A percentile compares a stretch with the other conserved stretches of the same genome.
Conservation (phyloP, 352 stramenopile species). For the Elongisporangium undulatum region DNA sequence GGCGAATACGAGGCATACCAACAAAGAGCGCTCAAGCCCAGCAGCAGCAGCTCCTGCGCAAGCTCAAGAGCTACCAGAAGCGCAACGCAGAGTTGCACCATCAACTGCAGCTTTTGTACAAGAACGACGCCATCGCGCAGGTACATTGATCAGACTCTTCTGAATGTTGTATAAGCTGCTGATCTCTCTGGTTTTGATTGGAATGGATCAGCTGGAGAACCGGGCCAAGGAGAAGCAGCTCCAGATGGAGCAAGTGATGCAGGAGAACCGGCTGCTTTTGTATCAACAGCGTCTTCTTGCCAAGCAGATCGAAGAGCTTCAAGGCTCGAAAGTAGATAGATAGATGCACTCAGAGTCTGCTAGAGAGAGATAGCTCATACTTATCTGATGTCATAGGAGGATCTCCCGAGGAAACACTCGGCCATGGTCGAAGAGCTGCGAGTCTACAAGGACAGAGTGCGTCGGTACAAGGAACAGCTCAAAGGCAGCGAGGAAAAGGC, state of each 20-base stretch:
- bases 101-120: slow-evolving; percentile 46
- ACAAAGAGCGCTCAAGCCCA: not conserved
- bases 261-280: slow-evolving; percentile 54
- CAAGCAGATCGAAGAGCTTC: slow-evolving; percentile 60
- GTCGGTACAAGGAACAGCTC: slow-evolving; percentile 49
- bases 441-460: slow-evolving; percentile 52
- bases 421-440: slow-evolving; percentile 61
- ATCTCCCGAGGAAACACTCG: slow-evolving; percentile 38
- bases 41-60: slow-evolving; percentile 19
- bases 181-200: not conserved
- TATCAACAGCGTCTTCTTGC: slow-evolving; percentile 46
- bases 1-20: not conserved
- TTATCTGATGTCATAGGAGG: slow-evolving; percentile 26
- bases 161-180: not conserved
- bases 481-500: slow-evolving; percentile 41
- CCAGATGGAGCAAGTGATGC: slow-evolving; percentile 45
- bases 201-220: slow-evolving; percentile 49
- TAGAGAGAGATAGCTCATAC: not conserved
- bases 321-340: slow-evolving; percentile 38
- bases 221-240: slow-evolving; percentile 57
- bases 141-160: slow-evolving; percentile 12
- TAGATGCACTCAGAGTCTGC: not conserved
- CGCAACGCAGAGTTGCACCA: slow-evolving; percentile 34
- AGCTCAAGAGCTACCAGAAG: slow-evolving; percentile 41
- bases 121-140: slow-evolving; percentile 43